A percentile compares a stretch with the other conserved stretches of the same genome.
Evolutionary conservation across 2,329 filamentous ascomycete genomes (phyloP).

Genomic region (Kalaharituber pfeilii): DNA sequence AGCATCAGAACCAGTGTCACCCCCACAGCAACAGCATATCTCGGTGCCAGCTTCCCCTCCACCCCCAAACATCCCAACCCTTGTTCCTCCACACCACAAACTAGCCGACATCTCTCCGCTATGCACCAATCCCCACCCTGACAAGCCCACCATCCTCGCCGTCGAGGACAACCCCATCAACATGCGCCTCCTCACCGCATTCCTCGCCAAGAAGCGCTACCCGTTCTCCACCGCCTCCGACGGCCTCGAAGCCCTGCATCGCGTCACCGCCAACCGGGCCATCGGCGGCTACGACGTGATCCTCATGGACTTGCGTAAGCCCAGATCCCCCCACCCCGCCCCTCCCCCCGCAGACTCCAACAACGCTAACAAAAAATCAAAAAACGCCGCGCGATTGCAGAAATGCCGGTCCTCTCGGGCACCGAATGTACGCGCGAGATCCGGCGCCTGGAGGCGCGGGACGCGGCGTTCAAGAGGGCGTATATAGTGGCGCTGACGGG

Average conservation of each 20-base stretch:
- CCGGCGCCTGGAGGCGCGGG: slow-evolving; percentile 12
- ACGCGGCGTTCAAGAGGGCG: slow-evolving; percentile 17
- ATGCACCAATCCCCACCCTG: not conserved
- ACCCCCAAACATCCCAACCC: no score
- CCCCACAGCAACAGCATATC: no score
- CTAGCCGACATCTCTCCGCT: not conserved
- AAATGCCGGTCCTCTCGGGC: slow-evolving; percentile 20
- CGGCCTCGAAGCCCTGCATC: slow-evolving; percentile 34
- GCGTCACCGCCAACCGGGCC: slow-evolving; percentile 25
- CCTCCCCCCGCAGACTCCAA: not conserved
- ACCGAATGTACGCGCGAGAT: slow-evolving; percentile 17
- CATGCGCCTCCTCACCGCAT: slow-evolving; percentile 27
- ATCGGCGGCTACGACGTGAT: slow-evolving; percentile 30
- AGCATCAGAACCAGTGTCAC: no score
- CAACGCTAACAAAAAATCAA: not conserved
- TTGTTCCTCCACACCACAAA: no score
- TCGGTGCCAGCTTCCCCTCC: no score
- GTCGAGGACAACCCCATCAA: slow-evolving; percentile 33
- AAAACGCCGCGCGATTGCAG: not conserved
- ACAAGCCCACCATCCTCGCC: slow-evolving; percentile 22
- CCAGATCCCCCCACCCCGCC: not conserved
- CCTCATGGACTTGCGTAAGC: slow-evolving; percentile 31
- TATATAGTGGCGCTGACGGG: slow-evolving; percentile 29
- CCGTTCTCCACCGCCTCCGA: slow-evolving; percentile 31
- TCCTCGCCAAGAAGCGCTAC: slow-evolving; percentile 28